Evolutionary conservation across 2,329 filamentous ascomycete genomes (phyloP).

Genomic region (Pyrenophora seminiperda): DNA sequence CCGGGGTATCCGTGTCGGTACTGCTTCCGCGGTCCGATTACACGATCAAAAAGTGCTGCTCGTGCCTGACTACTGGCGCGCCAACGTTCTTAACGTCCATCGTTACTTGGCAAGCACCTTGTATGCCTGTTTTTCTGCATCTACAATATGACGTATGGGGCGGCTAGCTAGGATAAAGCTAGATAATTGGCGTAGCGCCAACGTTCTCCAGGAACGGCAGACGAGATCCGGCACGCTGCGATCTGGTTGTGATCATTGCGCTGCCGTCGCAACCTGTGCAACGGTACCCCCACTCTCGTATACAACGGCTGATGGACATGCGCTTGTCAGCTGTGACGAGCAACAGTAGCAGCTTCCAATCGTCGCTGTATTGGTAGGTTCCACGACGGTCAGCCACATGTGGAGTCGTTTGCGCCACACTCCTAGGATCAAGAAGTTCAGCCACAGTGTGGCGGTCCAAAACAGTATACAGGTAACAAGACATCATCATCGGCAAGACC

Average conservation of each 20-base stretch:
- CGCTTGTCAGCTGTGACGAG: background rate
- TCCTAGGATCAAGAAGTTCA: no score
- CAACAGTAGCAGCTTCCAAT: background rate
- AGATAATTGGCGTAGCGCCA: slow-evolving; percentile 3
- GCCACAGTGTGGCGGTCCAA: no score
- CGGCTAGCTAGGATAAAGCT: slow-evolving; percentile 5
- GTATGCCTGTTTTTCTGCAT: slow-evolving; percentile 11
- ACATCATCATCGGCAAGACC: no score
- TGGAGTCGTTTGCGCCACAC: no score
- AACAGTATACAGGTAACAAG: no score
- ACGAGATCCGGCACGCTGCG: slow-evolving; percentile 10
- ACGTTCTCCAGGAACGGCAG: slow-evolving; percentile 9
- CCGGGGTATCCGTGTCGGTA: slow-evolving; percentile 23
- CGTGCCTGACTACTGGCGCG: background rate
- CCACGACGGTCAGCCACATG: no score
- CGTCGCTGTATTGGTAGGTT: no score
- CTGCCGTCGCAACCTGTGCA: background rate
- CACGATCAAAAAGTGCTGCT: background rate
- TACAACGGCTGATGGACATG: background rate
- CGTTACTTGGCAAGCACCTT: background rate
- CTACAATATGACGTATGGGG: slow-evolving; percentile 9
- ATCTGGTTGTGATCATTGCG: slow-evolving; percentile 8
- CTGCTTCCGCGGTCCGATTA: slow-evolving; percentile 5
- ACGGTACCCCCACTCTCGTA: background rate
- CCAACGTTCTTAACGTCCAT: slow-evolving; percentile 4